These are phyloP conservation scores for Colletotrichum sp. DNA, from an alignment of 2,329 filamentous ascomycete species.

Conservation along the genomic window DNA sequence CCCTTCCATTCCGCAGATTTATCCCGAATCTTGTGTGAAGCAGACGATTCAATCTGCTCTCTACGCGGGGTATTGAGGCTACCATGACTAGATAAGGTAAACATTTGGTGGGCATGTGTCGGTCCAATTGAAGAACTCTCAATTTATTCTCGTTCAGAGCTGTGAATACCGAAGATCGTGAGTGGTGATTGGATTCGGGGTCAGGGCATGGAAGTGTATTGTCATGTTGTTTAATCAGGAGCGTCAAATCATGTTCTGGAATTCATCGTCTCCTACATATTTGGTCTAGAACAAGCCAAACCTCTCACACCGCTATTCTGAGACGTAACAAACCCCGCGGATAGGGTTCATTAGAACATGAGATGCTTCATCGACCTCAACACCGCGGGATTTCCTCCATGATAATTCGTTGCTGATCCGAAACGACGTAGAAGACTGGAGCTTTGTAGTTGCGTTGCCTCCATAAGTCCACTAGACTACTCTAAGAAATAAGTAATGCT, in stretches of 20 bases:
- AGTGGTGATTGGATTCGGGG: not conserved
- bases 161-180: not conserved
- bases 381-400: not conserved
- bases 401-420: not conserved
- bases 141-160: not conserved
- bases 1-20: not conserved
- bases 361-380: not conserved
- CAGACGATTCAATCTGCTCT: not conserved
- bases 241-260: not conserved
- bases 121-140: not conserved
- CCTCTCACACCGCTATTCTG: rapidly evolving
- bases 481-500: not conserved
- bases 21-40: not conserved
- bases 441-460: not conserved
- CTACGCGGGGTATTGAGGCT: not conserved
- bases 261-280: not conserved
- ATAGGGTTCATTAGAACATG: not conserved
- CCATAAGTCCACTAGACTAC: not conserved
- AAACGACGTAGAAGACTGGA: not conserved
- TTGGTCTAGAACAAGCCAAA: not conserved
- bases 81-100: not conserved
- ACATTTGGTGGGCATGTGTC: not conserved
- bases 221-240: not conserved
- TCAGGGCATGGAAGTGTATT: not conserved
- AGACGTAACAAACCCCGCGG: not conserved